Conservation (phyloP, 768 basidiomycete genomes). For the Lactarius tabidus region DNA sequence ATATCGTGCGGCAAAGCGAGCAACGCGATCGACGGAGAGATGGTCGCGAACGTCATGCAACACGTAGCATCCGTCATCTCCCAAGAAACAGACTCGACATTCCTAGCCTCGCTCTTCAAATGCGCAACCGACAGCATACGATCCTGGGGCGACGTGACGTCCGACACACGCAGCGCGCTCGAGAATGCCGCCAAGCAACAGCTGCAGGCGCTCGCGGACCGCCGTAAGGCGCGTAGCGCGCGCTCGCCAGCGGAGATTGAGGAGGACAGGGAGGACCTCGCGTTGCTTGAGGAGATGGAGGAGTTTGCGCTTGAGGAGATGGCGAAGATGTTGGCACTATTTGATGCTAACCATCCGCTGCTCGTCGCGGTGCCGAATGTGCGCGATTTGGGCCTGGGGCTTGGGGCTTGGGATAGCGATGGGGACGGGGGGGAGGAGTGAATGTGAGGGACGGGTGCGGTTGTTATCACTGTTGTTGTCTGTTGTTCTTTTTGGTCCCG, state of each 20-base stretch:
- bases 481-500: background rate
- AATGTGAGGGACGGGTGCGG: background rate
- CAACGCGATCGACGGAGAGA: slow-evolving; percentile 33
- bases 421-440: slow-evolving; percentile 16
- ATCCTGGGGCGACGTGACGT: slow-evolving; percentile 51
- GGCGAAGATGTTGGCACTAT: slow-evolving; percentile 52
- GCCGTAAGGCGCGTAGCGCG: slow-evolving; percentile 52
- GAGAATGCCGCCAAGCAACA: slow-evolving; percentile 71
- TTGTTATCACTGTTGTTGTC: background rate
- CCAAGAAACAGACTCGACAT: slow-evolving; percentile 71
- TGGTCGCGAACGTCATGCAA: slow-evolving; percentile 65
- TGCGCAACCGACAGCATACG: slow-evolving; percentile 59
- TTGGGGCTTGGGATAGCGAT: slow-evolving; percentile 33
- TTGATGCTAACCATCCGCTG: slow-evolving; percentile 61
- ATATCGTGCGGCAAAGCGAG: slow-evolving; percentile 63
- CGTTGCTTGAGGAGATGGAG: slow-evolving; percentile 76
- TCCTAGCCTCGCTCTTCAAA: slow-evolving; percentile 72
- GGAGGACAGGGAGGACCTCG: slow-evolving; percentile 65
- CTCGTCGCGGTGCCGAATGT: slow-evolving; percentile 70
- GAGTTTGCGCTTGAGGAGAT: slow-evolving; percentile 81
- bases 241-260: slow-evolving; percentile 34
- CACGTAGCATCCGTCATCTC: slow-evolving; percentile 51
- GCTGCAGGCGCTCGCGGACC: slow-evolving; percentile 63
- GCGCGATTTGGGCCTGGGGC: slow-evolving; percentile 55
- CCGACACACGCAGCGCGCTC: slow-evolving; percentile 50